A percentile compares a stretch with the other conserved stretches of the same genome.
Conservation (phyloP, 371 early-diverging fungal species). For the Actinomortierella wolfii region DNA sequence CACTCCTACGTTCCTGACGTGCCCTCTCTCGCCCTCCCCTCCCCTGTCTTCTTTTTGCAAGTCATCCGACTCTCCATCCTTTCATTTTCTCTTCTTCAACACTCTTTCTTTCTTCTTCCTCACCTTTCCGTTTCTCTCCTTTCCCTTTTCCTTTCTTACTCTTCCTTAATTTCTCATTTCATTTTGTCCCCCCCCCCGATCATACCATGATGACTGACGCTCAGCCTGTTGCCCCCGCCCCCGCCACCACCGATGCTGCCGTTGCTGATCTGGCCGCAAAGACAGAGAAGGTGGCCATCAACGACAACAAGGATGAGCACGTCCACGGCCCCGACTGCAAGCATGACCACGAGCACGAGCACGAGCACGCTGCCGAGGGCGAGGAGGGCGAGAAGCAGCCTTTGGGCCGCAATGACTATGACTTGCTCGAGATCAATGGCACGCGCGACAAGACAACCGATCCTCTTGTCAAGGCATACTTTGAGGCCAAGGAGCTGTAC, state of each 20-base stretch:
- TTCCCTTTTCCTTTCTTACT: background rate
- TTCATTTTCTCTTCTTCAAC: background rate
- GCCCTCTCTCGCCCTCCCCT: background rate
- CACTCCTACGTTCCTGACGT: conserved; percentile 2
- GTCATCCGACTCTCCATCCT: background rate
- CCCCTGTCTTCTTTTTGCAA: conserved; percentile 5
- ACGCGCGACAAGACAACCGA: conserved; percentile 60
- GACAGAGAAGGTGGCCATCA: conserved; percentile 13
- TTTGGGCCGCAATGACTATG: conserved; percentile 58
- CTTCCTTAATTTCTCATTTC: background rate
- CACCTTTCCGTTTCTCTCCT: background rate
- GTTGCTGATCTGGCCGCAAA: conserved; percentile 16
- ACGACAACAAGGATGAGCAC: conserved; percentile 26
- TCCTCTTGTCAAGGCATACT: conserved; percentile 64
- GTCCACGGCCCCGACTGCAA: conserved; percentile 33
- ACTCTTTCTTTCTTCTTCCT: too few species aligned
- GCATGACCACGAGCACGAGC: conserved; percentile 39
- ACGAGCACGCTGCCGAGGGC: conserved; percentile 16
- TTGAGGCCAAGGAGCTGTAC: conserved; percentile 63
- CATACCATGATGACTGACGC: conserved; percentile 35
- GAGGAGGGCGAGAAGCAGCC: conserved; percentile 10
- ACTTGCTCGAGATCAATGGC: conserved; percentile 62
- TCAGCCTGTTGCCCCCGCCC: conserved; percentile 18
- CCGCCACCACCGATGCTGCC: conserved; percentile 19
- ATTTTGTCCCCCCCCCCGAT: background rate